A percentile compares a stretch with the other conserved stretches of the same genome.
phyloP scores from a whole-genome alignment of 2,329 filamentous ascomycete genomes.

The Huntiella bhutanensis region DNA sequence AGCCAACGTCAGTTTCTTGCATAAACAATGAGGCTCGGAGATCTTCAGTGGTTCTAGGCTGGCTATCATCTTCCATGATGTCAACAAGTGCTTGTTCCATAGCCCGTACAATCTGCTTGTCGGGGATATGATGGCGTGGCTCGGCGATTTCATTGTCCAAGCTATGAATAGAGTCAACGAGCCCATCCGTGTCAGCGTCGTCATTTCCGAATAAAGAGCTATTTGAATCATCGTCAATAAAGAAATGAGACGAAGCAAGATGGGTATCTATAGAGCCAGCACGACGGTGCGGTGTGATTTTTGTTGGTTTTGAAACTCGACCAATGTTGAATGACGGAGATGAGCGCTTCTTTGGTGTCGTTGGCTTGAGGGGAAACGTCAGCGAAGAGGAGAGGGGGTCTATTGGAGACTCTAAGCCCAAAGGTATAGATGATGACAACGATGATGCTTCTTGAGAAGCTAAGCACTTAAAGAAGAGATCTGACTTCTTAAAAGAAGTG shows the following conservation, averaged over 20 bases:
- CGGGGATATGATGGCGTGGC: conserved; percentile 32
- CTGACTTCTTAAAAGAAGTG: conserved; percentile 73
- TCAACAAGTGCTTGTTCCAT: conserved; percentile 84
- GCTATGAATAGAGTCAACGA: conserved; percentile 56
- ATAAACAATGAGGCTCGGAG: conserved; percentile 49
- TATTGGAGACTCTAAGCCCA: too few species aligned
- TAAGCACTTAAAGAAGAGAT: conserved; percentile 89
- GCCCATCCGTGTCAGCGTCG: conserved; percentile 50
- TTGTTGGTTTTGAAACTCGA: conserved; percentile 22
- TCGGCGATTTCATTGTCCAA: conserved; percentile 53
- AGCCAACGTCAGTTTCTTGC: conserved; percentile 22
- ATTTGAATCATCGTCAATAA: conserved; percentile 33
- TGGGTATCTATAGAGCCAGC: conserved; percentile 15
- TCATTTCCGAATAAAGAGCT: conserved; percentile 64
- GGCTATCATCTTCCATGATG: conserved; percentile 62
- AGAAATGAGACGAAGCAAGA: conserved; percentile 8
- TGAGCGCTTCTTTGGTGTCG: conserved; percentile 4
- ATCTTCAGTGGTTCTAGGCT: conserved; percentile 42
- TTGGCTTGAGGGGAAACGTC: conserved; percentile 1
- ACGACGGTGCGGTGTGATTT: conserved; percentile 22
- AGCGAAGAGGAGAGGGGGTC: neutral
- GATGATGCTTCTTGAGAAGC: conserved; percentile 60
- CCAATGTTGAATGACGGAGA: conserved; percentile 21
- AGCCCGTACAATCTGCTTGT: conserved; percentile 69
- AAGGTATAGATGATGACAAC: neutral